Evolutionary conservation across 768 basidiomycete species (phyloP).

Genomic region (Mycena latifolia): DNA sequence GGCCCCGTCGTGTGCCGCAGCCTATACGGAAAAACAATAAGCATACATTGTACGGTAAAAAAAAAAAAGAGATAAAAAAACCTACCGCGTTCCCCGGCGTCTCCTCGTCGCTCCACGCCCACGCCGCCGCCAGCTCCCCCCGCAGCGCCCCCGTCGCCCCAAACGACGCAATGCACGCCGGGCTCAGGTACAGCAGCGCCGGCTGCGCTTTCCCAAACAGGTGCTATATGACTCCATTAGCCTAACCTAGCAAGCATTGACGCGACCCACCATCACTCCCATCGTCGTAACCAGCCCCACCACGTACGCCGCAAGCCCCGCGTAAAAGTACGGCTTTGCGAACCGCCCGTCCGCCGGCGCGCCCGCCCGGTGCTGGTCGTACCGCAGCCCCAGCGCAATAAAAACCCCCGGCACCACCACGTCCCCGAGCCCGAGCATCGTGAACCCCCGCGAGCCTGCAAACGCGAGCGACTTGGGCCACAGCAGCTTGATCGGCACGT

Average conservation of each 20-base stretch:
- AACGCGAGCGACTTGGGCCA: slow-evolving; percentile 80
- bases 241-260: too few species aligned
- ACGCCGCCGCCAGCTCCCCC: slow-evolving; percentile 79
- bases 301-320: slow-evolving; percentile 78
- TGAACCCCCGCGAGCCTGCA: slow-evolving; percentile 69
- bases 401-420: slow-evolving; percentile 78
- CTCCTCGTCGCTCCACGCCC: slow-evolving; percentile 77
- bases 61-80: too few species aligned
- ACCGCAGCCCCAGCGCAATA: slow-evolving; percentile 88
- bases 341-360: slow-evolving; percentile 52
- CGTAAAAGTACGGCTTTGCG: slow-evolving; percentile 81
- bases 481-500: slow-evolving; percentile 94
- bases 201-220: slow-evolving; percentile 83
- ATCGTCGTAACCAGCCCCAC: slow-evolving; percentile 82
- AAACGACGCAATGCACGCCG: slow-evolving; percentile 83
- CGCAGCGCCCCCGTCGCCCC: slow-evolving; percentile 65
- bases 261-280: slow-evolving; percentile 71
- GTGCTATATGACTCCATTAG: slow-evolving; percentile 51
- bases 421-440: slow-evolving; percentile 95
- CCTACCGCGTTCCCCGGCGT: too few species aligned
- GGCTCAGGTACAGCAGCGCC: slow-evolving; percentile 92
- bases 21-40: too few species aligned
- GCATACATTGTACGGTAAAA: too few species aligned
- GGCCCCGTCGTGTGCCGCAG: too few species aligned
- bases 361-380: slow-evolving; percentile 69